These are phyloP conservation scores for Aspergillus terreus DNA, from an alignment of 2,329 filamentous ascomycete species.

Conservation along the genomic window DNA sequence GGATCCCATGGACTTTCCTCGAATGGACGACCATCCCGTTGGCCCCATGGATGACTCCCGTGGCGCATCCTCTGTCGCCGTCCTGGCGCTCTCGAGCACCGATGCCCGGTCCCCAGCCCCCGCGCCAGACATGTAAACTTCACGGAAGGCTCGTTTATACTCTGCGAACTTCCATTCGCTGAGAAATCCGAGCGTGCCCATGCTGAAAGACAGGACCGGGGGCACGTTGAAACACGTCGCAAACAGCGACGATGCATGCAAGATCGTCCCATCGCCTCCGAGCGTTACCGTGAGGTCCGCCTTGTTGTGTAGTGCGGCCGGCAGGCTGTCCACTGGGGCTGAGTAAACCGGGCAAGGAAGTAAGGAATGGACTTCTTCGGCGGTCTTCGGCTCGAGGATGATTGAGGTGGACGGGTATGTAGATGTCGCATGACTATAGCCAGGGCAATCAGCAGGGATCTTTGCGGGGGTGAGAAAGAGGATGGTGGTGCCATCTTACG, in stretches of 20 bases:
- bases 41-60: constrained; percentile 29
- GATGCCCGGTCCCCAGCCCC: constrained; percentile 45
- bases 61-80: constrained; percentile 22
- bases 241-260: constrained; percentile 82
- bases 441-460: background rate
- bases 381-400: constrained; percentile 75
- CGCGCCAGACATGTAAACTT: constrained; percentile 82
- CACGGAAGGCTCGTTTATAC: constrained; percentile 85
- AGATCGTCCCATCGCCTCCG: constrained; percentile 87
- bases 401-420: constrained; percentile 80
- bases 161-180: constrained; percentile 96
- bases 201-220: constrained; percentile 89
- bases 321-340: constrained; percentile 29
- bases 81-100: constrained; percentile 42
- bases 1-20: constrained; percentile 76
- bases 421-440: constrained; percentile 63
- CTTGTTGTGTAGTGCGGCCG: constrained; percentile 64
- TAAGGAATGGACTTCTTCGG: constrained; percentile 64
- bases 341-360: constrained; percentile 72
- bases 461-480: background rate
- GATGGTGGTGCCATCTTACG: constrained; percentile 27
- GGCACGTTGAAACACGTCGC: constrained; percentile 77
- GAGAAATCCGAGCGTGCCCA: constrained; percentile 92
- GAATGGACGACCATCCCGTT: constrained; percentile 66
- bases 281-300: constrained; percentile 87